Base-by-base conservation (phyloP, 345 rosid species). In the Euphorbia tirucalli region DNA sequence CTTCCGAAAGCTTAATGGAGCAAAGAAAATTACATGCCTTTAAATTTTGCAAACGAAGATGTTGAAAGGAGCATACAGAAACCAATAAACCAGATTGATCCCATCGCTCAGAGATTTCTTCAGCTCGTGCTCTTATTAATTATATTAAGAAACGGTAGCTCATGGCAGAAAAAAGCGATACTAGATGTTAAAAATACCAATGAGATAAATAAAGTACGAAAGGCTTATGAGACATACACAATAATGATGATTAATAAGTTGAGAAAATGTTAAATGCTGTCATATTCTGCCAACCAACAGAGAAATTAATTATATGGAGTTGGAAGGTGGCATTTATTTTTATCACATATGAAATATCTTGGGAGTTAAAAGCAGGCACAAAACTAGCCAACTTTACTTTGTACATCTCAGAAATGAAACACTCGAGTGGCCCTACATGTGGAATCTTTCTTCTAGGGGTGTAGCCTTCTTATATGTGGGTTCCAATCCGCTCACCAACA, bases 21-120 rank as follows among this genome's bases (percentile, higher is more conserved):
- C 39, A 73, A 4, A 66, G 32, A 64, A 52, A 39, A 15, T n/a
- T 25, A 74, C 79, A 49, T 77, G 81, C 84, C 82, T 78, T 48
- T 19, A 37, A 59, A 21, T 21, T 55, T 39, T 39, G 68, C 74
- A 22, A 39, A 28, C 0, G 85, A 69, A 44, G 78, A 50, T 59
- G 74, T 48, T 66, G 78, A 71, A 19, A 74, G 63, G 50, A 64
- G n/a, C n/a, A 77, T 70, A 63, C 4, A 68, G 78, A 25, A 65
- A 48, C 68, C 25, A 27, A 72, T 24, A 49, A 73, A 21, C 74
- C 72, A 52, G n/a, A 70, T 14, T 10, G 54, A 14, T 15, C 57
- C 78, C 80, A 75, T 82, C 52, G 55, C 25, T 41, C 39, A 15
- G 1, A 18, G 30, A 30, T 19, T 50, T 39, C 25, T 65, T 43